phyloP scores from a whole-genome alignment of 805 yeast genomes.

The Candida suzukii region DNA sequence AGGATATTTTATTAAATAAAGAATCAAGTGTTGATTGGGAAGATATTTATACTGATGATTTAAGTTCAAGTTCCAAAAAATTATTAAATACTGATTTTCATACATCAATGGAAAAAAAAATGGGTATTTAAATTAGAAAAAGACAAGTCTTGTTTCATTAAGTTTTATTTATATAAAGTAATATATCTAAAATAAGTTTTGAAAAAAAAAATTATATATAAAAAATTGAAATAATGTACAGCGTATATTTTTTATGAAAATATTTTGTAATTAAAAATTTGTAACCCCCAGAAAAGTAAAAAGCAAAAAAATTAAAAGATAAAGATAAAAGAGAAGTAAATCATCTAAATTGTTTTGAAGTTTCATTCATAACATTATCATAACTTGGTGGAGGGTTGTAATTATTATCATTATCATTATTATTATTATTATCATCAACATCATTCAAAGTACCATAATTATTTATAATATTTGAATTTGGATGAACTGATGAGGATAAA shows the following conservation, averaged over 20 bases:
- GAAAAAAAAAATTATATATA: too few relatives aligned
- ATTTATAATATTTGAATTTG: constrained; percentile 4
- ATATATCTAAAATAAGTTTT: too few relatives aligned
- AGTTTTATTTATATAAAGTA: too few relatives aligned
- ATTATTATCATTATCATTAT: constrained; percentile 5
- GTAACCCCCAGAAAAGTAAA: too few relatives aligned
- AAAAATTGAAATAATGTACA: too few relatives aligned
- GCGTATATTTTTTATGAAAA: too few relatives aligned
- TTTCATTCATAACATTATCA: constrained; percentile 28
- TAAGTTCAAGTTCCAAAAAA: constrained; percentile 30
- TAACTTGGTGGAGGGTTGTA: constrained; percentile 27
- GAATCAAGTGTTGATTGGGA: constrained; percentile 89
- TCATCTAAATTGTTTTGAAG: constrained; percentile 18
- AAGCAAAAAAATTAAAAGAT: too few relatives aligned
- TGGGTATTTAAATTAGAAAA: constrained; percentile 36
- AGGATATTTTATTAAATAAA: constrained; percentile 70
- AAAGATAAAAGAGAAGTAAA: too few relatives aligned
- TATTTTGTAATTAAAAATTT: too few relatives aligned
- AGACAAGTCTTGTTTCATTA: too few relatives aligned
- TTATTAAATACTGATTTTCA: constrained; percentile 50
- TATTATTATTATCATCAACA: background rate
- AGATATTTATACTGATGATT: constrained; percentile 63
- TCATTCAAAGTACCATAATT: constrained; percentile 11
- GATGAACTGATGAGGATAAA: constrained; percentile 3
- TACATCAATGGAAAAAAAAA: constrained; percentile 59